These are phyloP conservation scores for Lichtheimia hyalospora DNA, from an alignment of 371 early-diverging fungal genomes.

Conservation along the genomic window DNA sequence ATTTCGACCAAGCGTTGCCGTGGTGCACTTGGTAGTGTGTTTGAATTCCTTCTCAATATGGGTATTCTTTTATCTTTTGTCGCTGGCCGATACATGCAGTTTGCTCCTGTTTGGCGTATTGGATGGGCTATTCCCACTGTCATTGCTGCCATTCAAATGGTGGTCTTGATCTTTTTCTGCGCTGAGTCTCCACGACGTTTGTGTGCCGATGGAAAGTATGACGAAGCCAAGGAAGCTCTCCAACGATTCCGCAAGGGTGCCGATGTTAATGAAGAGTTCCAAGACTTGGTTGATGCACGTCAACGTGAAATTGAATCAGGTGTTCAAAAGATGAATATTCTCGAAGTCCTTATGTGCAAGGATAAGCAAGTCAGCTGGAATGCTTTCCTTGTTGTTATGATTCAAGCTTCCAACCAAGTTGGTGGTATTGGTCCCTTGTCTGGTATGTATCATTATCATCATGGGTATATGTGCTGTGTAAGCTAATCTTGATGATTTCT, in stretches of 20 bases:
- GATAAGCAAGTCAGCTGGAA: conserved; percentile 34
- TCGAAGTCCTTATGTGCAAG: conserved; percentile 37
- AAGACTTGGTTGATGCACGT: conserved; percentile 31
- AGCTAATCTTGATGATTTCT: no score
- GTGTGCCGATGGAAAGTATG: conserved; percentile 47
- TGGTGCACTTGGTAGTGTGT: conserved; percentile 66
- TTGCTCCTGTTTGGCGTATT: conserved; percentile 65
- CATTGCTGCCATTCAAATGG: conserved; percentile 61
- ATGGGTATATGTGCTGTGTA: neutral
- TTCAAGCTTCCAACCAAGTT: conserved; percentile 49
- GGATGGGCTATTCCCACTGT: conserved; percentile 60
- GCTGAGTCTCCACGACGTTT: conserved; percentile 82
- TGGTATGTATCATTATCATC: conserved; percentile 15
- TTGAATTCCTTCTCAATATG: conserved; percentile 62
- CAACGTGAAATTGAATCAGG: conserved; percentile 26
- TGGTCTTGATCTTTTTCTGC: conserved; percentile 58
- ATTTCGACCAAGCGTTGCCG: conserved; percentile 74
- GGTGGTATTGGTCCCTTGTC: conserved; percentile 52
- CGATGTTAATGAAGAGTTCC: conserved; percentile 43
- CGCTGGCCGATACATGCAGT: conserved; percentile 62
- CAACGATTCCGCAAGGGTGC: conserved; percentile 58
- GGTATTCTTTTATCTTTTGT: conserved; percentile 76
- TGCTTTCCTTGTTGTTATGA: conserved; percentile 39
- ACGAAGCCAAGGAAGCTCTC: conserved; percentile 56
- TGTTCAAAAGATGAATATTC: conserved; percentile 27